Evolutionary conservation across 1,139 yeast genomes (phyloP).

Genomic region (Pichia sp.): DNA sequence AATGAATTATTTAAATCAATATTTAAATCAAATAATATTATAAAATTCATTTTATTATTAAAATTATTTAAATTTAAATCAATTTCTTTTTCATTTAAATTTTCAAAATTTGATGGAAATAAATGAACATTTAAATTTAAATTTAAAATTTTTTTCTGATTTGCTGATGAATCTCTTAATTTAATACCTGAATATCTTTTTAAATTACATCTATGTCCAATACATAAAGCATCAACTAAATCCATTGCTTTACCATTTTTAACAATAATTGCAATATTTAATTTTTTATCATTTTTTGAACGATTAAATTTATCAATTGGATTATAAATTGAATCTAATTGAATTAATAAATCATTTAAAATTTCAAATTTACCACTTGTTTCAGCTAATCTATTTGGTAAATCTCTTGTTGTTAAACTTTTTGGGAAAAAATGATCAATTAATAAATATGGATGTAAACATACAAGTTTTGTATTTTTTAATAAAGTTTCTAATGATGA

Average conservation of each 20-base stretch:
- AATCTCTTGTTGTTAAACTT: conserved; percentile 67
- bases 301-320: conserved; percentile 17
- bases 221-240: conserved; percentile 65
- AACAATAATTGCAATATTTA: conserved; percentile 46
- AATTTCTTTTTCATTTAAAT: conserved; percentile 26
- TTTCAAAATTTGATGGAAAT: conserved; percentile 42
- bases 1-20: conserved; percentile 38
- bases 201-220: conserved; percentile 63
- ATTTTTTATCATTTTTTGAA: conserved; percentile 8
- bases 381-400: conserved; percentile 66
- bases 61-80: conserved; percentile 4
- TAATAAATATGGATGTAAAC: conserved; percentile 82
- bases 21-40: conserved; percentile 68
- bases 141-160: conserved; percentile 33
- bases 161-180: conserved; percentile 27
- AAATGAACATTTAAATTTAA: conserved; percentile 35
- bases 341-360: conserved; percentile 50
- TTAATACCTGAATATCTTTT: conserved; percentile 60
- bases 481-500: conserved; percentile 70
- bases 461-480: conserved; percentile 67
- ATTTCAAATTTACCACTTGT: conserved; percentile 83
- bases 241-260: conserved; percentile 64
- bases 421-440: conserved; percentile 86
- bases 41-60: conserved; percentile 31
- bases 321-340: conserved; percentile 27